Base-by-base conservation (phyloP, 2,329 filamentous ascomycete genomes). In the Ceratocystis smalleyi region DNA sequence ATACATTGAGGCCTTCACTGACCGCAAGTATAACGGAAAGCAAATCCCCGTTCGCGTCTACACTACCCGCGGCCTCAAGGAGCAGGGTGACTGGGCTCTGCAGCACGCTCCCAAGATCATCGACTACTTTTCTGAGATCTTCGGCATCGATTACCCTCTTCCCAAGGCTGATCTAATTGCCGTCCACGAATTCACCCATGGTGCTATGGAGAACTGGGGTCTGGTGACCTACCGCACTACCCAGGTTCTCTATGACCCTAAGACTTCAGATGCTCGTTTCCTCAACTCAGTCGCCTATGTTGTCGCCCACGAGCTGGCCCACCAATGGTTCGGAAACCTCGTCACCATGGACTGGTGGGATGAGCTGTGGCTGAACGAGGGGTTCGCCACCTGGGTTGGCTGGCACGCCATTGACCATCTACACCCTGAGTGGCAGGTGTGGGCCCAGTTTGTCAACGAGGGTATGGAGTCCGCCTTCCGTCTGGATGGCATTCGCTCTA, bases 331-430 rank as follows among this genome's bases (percentile, higher is more conserved):
- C 70, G 91, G 91, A 45, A 95, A 96, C 73, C 81, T 96, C 10
- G 91, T 95, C 54, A 96, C 91, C 5, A 96, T 96, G 91, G 89
- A 95, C 74, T 96, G 91, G 90, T 94, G 89, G 89, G 89, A 87
- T 72, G 88, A 95, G 76, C 81, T 94, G 49, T 96, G 91, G 91
- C 81, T 95, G 62, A 95, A 95, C 71, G 92, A 97, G 75, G 91
- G 91, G 12, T 99, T 99, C 72, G 94, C 94, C 51, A 99, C 94
- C 2, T 97, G 92, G 92, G 92, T 96, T 54, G 94, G 92, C 62
- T 99, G 92, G 92, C 82, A 91, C 67, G 91, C 91, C 8, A 84
- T 91, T 66, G 89, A 97, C 72, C 83, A 95, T 72, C 83, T 97
- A 64, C 89, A 97, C 75, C 94, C 94, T 2, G 92, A 96, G 69